Percentiles rank a stretch among this genome's conserved stretches.
phyloP scores from a whole-genome alignment of 495 filamentous ascomycete genomes.

The Parmelia sp. region DNA sequence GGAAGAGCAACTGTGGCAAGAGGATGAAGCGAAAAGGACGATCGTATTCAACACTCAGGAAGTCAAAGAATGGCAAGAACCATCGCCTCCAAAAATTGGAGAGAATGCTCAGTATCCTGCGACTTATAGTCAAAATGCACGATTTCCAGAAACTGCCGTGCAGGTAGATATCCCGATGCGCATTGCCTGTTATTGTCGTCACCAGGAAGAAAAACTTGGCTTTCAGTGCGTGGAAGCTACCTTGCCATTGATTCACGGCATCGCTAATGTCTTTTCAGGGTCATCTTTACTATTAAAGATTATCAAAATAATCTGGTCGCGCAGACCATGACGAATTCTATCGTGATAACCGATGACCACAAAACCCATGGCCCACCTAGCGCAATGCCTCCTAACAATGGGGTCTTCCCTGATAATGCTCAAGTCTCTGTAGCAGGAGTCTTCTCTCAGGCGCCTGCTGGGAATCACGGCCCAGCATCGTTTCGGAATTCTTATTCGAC shows the following conservation, averaged over 20 bases:
- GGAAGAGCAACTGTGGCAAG: slow-evolving; percentile 71
- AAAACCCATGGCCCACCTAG: slow-evolving; percentile 59
- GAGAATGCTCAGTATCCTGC: slow-evolving; percentile 8
- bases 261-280: slow-evolving; percentile 35
- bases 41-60: slow-evolving; percentile 94
- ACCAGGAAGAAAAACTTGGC: slow-evolving; percentile 84
- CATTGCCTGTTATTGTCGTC: slow-evolving; percentile 95
- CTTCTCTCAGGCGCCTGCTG: slow-evolving; percentile 38
- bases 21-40: slow-evolving; percentile 69
- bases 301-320: slow-evolving; percentile 64
- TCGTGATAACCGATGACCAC: slow-evolving; percentile 96
- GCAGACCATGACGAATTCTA: slow-evolving; percentile 76
- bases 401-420: slow-evolving; percentile 38
- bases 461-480: slow-evolving; percentile 29
- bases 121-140: slow-evolving; percentile 3
- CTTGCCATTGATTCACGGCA: slow-evolving; percentile 14
- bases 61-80: slow-evolving; percentile 73
- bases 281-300: slow-evolving; percentile 91
- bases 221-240: slow-evolving; percentile 53
- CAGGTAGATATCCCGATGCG: slow-evolving; percentile 83
- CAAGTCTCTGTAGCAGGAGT: slow-evolving; percentile 42
- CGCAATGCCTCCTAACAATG: slow-evolving; percentile 30
- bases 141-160: slow-evolving; percentile 54
- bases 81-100: slow-evolving; percentile 33
- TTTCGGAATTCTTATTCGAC: slow-evolving; percentile 35